Conservation (phyloP, 345 rosid species). For the Moringa oleifera region DNA sequence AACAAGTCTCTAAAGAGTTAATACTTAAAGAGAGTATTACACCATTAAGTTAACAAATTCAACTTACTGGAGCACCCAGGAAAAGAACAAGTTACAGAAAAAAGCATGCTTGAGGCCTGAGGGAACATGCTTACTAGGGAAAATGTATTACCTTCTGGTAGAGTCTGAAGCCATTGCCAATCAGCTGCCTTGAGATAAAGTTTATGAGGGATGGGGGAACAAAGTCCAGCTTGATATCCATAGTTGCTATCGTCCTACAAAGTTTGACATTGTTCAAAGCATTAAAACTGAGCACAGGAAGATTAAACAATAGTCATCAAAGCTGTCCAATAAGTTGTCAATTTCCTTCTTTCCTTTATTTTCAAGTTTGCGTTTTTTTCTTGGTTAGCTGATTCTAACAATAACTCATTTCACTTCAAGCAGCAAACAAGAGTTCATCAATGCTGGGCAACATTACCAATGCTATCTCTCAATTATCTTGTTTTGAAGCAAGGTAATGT, state of each 20-base stretch:
- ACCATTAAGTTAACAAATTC: no score
- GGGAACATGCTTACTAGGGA: constrained; percentile 2
- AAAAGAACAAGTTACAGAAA: not conserved
- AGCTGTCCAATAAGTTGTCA: not conserved
- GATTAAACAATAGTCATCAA: no score
- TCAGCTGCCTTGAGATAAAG: constrained; percentile 83
- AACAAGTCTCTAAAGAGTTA: not conserved
- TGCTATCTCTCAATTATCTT: no score
- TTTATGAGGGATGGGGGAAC: constrained; percentile 87
- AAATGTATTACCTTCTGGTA: constrained; percentile 70
- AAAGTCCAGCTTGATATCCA: constrained; percentile 91
- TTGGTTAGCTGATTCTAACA: not conserved
- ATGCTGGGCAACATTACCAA: no score
- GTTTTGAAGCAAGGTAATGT: no score
- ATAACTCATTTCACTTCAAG: no score
- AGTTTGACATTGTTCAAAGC: constrained; percentile 13
- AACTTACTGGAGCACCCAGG: not conserved
- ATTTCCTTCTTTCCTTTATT: no score
- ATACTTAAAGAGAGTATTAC: no score
- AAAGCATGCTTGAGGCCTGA: not conserved
- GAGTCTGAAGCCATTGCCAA: constrained; percentile 84
- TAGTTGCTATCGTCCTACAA: constrained; percentile 67
- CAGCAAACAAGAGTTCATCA: no score
- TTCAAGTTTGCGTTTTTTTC: not conserved
- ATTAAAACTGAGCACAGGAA: not conserved